phyloP scores from a whole-genome alignment of 169 alveolate genomes.

The Plasmodium relictum region DNA sequence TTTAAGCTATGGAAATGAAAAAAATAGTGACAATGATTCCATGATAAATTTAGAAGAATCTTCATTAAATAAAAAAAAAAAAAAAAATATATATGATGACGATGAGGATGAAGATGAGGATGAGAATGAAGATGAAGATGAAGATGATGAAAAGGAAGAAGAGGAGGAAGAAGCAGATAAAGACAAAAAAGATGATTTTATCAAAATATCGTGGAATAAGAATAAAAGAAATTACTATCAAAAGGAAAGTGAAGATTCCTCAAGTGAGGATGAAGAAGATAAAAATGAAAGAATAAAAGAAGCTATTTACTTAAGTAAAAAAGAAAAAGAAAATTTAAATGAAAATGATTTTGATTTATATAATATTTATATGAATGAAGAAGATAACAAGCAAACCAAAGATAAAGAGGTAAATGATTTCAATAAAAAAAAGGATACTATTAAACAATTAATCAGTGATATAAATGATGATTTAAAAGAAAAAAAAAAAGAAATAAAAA shows the following conservation, averaged over 20 bases:
- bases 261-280: conserved; percentile 75
- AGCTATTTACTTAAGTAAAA: conserved; percentile 71
- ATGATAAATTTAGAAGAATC: background rate
- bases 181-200: conserved; percentile 25
- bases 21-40: conserved; percentile 5
- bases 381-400: conserved; percentile 47
- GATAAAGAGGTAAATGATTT: conserved; percentile 6
- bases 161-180: background rate
- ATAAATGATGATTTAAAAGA: conserved; percentile 78
- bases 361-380: conserved; percentile 63
- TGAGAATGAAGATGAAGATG: conserved; percentile 9
- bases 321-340: conserved; percentile 72
- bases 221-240: conserved; percentile 74
- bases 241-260: conserved; percentile 65
- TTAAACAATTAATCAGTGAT: conserved; percentile 71
- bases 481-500: conserved; percentile 66
- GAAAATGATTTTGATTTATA: conserved; percentile 73
- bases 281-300: conserved; percentile 74
- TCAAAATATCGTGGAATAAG: conserved; percentile 64
- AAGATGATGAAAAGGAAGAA: conserved; percentile 8
- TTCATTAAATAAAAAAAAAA: conserved; percentile 1
- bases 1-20: conserved; percentile 25
- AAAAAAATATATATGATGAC: background rate
- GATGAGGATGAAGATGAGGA: conserved; percentile 36
- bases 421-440: conserved; percentile 52